Evolutionary conservation across 2,329 filamentous ascomycete genomes (phyloP).

Genomic region (Fusarium mangiferae): DNA sequence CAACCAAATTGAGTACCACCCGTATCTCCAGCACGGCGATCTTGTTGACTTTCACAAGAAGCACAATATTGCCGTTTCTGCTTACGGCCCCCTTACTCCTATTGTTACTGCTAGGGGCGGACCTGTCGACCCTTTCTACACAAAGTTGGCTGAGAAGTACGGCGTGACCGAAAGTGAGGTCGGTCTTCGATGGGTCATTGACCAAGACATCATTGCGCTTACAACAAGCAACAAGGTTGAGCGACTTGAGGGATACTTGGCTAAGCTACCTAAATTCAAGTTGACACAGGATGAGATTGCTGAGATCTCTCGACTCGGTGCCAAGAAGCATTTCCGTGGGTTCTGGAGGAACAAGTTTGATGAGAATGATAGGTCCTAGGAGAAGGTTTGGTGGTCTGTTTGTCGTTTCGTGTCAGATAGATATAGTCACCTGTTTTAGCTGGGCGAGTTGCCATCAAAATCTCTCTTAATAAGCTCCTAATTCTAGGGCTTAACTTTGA

Average conservation of each 20-base stretch:
- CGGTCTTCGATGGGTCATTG: slow-evolving; percentile 68
- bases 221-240: slow-evolving; percentile 70
- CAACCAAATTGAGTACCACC: slow-evolving; percentile 86
- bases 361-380: slow-evolving; percentile 57
- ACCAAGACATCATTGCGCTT: slow-evolving; percentile 67
- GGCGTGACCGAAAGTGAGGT: slow-evolving; percentile 65
- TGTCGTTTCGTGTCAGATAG: background rate
- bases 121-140: slow-evolving; percentile 63
- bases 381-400: background rate
- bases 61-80: slow-evolving; percentile 65
- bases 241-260: slow-evolving; percentile 65
- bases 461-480: background rate
- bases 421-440: background rate
- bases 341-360: slow-evolving; percentile 68
- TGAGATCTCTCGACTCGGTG: slow-evolving; percentile 65
- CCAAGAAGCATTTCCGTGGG: slow-evolving; percentile 68
- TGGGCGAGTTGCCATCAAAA: background rate
- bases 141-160: slow-evolving; percentile 66
- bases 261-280: slow-evolving; percentile 64
- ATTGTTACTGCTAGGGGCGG: slow-evolving; percentile 60
- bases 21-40: slow-evolving; percentile 74
- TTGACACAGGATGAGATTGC: slow-evolving; percentile 68
- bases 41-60: slow-evolving; percentile 67
- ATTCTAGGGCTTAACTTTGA: background rate
- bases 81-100: slow-evolving; percentile 67